Base-by-base conservation (phyloP, 106 monocot genomes). In the Xerophyta viscosa region DNA sequence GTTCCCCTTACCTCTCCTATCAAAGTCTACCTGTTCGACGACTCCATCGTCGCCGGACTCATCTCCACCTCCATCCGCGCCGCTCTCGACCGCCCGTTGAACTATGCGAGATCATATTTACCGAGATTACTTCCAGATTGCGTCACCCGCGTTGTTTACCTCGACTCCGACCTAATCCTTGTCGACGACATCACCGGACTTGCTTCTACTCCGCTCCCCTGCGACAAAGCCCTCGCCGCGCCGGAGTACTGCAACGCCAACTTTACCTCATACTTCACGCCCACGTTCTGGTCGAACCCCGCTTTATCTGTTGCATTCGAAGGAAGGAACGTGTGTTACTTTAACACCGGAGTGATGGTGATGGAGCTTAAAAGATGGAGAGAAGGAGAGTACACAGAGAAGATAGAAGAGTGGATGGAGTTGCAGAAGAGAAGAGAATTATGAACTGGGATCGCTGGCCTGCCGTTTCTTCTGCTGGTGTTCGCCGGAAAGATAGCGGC, bases 381-480 rank as follows among this genome's bases (percentile, higher is more conserved):
- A 10, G 57, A 17, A 21, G 74, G 66, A 2, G 61, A 52, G 21
- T 80, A 77, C 69, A 87, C 87, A 43, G 65, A 60, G 48, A 44
- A 27, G 62, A 87, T 92, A 37, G 92, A 92, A 79, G 79, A 87
- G 61, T 92, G 87, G 87, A 92, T 92, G 92, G 79, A 83, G 55
- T 48, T 87, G 29, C 92, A 80, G 69, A 87, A 83, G 74, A 57
- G 79, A 61, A 63, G 65, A 63, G 87, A 52, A 87, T 92, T 92
- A 92, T 68, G 83, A 92, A 56, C 70, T 92, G 37, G 92, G 92
- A 1, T 87, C 83, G n/a, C 64, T n/a, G n/a, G n/a, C n/a, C n/a
- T 92, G 24, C 87, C 92, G 31, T 83, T 87, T 10, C 87, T 92
- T 57, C 63, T 92, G 29, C 68, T 92, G 14, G 79, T 79, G 2